phyloP scores from a whole-genome alignment of 2,329 filamentous ascomycete genomes.

The Alternaria sp. region DNA sequence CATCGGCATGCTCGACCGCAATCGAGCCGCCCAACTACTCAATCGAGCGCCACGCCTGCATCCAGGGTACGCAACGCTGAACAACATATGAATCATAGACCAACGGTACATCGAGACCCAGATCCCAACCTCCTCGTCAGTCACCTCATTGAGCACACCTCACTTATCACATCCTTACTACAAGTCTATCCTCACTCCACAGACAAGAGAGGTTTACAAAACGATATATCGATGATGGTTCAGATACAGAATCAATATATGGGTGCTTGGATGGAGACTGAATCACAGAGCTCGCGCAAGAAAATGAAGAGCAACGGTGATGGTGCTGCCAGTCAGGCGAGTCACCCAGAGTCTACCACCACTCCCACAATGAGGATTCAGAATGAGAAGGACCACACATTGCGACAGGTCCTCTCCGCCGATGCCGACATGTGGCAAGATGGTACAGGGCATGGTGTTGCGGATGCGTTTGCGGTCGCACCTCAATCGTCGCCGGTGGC shows the following conservation, averaged over 20 bases:
- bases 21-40: neutral
- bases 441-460: conserved; percentile 20
- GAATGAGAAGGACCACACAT: conserved; percentile 12
- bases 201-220: conserved; percentile 17
- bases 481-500: neutral
- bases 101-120: conserved; percentile 5
- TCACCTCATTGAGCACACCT: conserved; percentile 21
- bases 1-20: neutral
- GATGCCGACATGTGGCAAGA: conserved; percentile 29
- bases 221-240: conserved; percentile 28
- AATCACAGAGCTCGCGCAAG: conserved; percentile 1
- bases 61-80: neutral
- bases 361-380: neutral
- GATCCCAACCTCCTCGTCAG: conserved; percentile 11
- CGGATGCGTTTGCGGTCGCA: conserved; percentile 18
- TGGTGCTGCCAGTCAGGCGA: neutral
- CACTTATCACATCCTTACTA: conserved; percentile 24
- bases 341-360: neutral
- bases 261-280: conserved; percentile 19
- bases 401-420: conserved; percentile 20
- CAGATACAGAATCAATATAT: conserved; percentile 21
- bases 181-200: conserved; percentile 20
- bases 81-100: neutral
- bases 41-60: neutral
- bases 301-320: neutral